Evolutionary conservation across 306 rosid species (phyloP), one percentile per base, ranked within the genome.

Genomic region (Trifolium dubium): DNA sequence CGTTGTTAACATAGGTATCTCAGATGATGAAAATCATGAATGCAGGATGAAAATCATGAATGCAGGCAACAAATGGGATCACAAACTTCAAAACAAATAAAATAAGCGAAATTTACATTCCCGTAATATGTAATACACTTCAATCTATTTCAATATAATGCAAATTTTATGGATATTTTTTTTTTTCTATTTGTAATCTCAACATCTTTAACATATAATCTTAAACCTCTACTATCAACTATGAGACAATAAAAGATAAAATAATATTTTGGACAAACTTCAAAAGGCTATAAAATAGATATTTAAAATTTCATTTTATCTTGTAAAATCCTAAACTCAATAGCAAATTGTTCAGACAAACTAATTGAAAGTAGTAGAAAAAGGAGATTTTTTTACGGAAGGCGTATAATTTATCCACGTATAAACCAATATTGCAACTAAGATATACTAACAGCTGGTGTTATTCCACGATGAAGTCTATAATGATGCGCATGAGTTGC

Each of bases 381-480:
- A 60, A 30, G 10, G 65, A 60, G 10, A 60, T 2, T 3, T 14
- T 29, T 60, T 31, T 1, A 31, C n/a, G 44, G 43, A 61, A 61
- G 43, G 67, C 44, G n/a, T 6, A 23, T 23, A 66, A 66, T 12
- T 39, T 18, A 41, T 41, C 70, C 34, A 65, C 19, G 19, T 14
- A 63, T 3, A 34, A 39, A 23, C 30, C 58, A 65, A 49, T 34
- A 59, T 60, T 30, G 58, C 47, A 85, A 74, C 59, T 29, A 51
- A 72, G 77, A 64, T 80, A 50, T 79, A 91, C 97, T 84, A 66
- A 92, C 98, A 82, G 98, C 98, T 72, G 98, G 84, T 78, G 95
- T 87, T 78, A 92, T 87, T 78, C 98, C 98, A 53, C 98, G 96
- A 67, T 90, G 98, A 72, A 90, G 91, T 74, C 85, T 87, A 82